Percentiles rank a stretch among this genome's conserved stretches.
phyloP scores from a whole-genome alignment of 139 green algal genomes.

The Auxenochlorella protothecoides region DNA sequence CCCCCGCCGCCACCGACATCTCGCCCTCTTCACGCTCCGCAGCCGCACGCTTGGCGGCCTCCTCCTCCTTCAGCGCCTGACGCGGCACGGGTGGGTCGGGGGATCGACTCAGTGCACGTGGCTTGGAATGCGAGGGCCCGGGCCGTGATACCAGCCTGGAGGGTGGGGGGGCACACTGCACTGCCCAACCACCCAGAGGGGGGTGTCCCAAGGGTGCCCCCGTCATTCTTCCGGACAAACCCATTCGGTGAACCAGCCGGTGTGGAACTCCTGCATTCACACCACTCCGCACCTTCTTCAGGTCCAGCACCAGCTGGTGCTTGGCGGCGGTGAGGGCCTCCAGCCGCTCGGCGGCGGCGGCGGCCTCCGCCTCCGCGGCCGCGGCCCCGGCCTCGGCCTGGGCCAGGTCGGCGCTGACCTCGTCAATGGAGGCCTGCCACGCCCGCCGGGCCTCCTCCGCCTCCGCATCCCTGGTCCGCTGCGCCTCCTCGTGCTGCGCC shows the following conservation, averaged over 20 bases:
- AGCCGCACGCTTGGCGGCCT: slow-evolving; percentile 7
- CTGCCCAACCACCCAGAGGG: no score
- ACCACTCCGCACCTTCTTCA: not conserved
- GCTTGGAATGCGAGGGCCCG: not conserved
- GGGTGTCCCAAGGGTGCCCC: no score
- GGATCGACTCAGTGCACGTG: not conserved
- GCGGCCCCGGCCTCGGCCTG: not conserved
- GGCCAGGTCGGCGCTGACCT: not conserved
- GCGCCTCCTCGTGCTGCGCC: no score
- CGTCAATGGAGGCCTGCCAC: not conserved
- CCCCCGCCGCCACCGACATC: not conserved
- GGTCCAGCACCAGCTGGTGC: slow-evolving; percentile 4
- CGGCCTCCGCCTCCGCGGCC: not conserved
- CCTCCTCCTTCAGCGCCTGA: slow-evolving; percentile 8
- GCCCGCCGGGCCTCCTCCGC: no score
- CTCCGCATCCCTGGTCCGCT: no score
- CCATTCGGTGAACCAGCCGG: no score
- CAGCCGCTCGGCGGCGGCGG: not conserved
- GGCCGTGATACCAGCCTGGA: not conserved
- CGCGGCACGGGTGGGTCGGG: no score
- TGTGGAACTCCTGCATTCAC: no score
- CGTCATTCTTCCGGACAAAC: no score
- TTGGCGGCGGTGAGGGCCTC: slow-evolving; percentile 4
- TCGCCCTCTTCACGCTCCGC: slow-evolving; percentile 7
- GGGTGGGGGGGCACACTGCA: no score